phyloP scores from a whole-genome alignment of 1,284 basidiomycete species.

The Phellopilus nigrolimitatus region DNA sequence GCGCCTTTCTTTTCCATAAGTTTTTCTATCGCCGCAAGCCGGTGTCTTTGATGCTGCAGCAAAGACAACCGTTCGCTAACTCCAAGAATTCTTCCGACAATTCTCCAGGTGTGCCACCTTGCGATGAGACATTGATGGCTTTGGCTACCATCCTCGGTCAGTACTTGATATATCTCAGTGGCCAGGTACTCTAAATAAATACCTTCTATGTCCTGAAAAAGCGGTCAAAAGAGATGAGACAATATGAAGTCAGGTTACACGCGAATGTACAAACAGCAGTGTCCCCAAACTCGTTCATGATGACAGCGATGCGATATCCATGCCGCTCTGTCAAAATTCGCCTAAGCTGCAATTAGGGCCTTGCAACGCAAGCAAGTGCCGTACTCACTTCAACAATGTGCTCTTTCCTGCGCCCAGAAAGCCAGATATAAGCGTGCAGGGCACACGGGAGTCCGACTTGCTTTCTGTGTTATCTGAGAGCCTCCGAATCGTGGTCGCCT shows the following conservation, averaged over 20 bases:
- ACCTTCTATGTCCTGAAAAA: constrained; percentile 62
- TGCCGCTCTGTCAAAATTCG: constrained; percentile 88
- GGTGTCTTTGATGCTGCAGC: constrained; percentile 90
- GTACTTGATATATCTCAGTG: too few relatives aligned
- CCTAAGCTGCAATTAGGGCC: constrained; percentile 33
- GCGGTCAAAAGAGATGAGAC: constrained; percentile 19
- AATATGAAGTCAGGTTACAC: too few relatives aligned
- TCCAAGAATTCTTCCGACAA: constrained; percentile 79
- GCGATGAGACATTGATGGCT: constrained; percentile 72
- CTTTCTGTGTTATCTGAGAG: constrained; percentile 7
- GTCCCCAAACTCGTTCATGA: constrained; percentile 94
- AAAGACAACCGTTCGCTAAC: constrained; percentile 89
- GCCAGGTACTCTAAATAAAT: constrained; percentile 35
- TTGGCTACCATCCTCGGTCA: constrained; percentile 43
- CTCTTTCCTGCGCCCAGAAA: constrained; percentile 92
- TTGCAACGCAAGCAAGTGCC: neutral
- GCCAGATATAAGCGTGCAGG: constrained; percentile 86
- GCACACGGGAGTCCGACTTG: constrained; percentile 43
- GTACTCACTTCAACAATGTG: constrained; percentile 68
- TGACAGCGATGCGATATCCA: constrained; percentile 92
- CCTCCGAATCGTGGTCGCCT: too few relatives aligned
- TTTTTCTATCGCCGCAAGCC: constrained; percentile 90
- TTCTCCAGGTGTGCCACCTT: constrained; percentile 55
- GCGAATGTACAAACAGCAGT: constrained; percentile 61
- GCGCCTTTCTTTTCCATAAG: constrained; percentile 77